A percentile compares a stretch with the other conserved stretches of the same genome.
These are phyloP conservation scores for Lentinula lateritia DNA, from an alignment of 768 basidiomycete species.

Conservation along the genomic window DNA sequence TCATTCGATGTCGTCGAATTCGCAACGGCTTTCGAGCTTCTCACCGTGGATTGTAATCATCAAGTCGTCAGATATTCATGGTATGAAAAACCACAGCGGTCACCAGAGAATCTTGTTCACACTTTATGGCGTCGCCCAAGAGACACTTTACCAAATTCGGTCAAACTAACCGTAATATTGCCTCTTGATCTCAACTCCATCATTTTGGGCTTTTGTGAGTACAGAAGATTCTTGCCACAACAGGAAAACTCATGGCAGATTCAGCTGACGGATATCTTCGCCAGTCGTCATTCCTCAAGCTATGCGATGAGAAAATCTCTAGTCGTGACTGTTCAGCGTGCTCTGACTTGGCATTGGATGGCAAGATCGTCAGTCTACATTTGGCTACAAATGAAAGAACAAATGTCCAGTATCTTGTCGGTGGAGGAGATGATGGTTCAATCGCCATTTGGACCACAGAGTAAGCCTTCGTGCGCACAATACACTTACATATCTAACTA, in stretches of 20 bases:
- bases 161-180: conserved; percentile 32
- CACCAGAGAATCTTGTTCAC: background rate
- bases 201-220: conserved; percentile 61
- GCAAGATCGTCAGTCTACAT: conserved; percentile 45
- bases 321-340: conserved; percentile 16
- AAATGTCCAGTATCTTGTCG: conserved; percentile 59
- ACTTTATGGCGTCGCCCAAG: background rate
- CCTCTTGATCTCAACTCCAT: conserved; percentile 56
- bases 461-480: conserved; percentile 31
- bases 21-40: background rate
- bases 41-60: background rate
- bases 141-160: background rate
- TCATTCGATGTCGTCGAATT: background rate
- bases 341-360: conserved; percentile 45
- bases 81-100: background rate
- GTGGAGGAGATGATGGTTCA: conserved; percentile 75
- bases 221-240: background rate
- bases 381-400: conserved; percentile 52
- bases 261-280: conserved; percentile 51
- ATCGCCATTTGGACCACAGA: conserved; percentile 66
- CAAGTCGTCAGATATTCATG: background rate
- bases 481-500: background rate
- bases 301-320: conserved; percentile 21
- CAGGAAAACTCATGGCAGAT: conserved; percentile 15
- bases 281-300: conserved; percentile 35